phyloP scores from a whole-genome alignment of 129 eudicot genomes.

The Helichrysum umbraculigerum region DNA sequence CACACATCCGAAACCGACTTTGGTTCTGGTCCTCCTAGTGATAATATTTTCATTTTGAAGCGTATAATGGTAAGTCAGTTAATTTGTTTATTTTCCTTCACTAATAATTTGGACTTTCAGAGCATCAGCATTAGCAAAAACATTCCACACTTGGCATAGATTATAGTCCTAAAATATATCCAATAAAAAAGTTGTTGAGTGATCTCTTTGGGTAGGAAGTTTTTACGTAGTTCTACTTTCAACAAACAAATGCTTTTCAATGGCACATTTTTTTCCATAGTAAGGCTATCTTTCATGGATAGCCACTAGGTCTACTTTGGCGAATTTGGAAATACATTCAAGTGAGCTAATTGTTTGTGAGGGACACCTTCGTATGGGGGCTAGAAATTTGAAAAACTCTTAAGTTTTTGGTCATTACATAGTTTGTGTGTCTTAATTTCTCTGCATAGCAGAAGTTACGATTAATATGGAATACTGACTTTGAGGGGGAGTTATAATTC shows the following conservation, averaged over 20 bases:
- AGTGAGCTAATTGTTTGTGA: neutral
- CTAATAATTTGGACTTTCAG: neutral
- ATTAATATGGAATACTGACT: neutral
- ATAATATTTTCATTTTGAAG: slow-evolving; percentile 76
- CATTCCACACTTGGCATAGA: neutral
- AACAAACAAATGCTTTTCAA: too few species aligned
- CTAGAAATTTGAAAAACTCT: neutral
- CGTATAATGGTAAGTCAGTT: slow-evolving; percentile 81
- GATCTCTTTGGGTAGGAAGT: neutral
- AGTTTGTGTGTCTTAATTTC: neutral
- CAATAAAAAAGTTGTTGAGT: neutral
- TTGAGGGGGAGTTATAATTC: neutral
- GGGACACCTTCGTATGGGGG: neutral
- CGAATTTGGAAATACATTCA: neutral
- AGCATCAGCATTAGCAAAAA: neutral
- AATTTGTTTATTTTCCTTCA: slow-evolving; percentile 14
- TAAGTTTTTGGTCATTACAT: neutral
- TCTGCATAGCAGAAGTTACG: neutral
- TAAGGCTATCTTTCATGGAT: neutral
- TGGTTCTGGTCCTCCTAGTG: slow-evolving; percentile 36
- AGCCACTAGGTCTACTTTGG: neutral
- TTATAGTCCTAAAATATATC: neutral
- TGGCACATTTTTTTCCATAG: neutral
- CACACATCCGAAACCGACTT: slow-evolving; percentile 33
- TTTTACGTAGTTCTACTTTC: neutral